Percentiles rank a stretch among this genome's conserved stretches.
phyloP scores from a whole-genome alignment of 1,284 basidiomycete genomes.

The Puccinia polysora region DNA sequence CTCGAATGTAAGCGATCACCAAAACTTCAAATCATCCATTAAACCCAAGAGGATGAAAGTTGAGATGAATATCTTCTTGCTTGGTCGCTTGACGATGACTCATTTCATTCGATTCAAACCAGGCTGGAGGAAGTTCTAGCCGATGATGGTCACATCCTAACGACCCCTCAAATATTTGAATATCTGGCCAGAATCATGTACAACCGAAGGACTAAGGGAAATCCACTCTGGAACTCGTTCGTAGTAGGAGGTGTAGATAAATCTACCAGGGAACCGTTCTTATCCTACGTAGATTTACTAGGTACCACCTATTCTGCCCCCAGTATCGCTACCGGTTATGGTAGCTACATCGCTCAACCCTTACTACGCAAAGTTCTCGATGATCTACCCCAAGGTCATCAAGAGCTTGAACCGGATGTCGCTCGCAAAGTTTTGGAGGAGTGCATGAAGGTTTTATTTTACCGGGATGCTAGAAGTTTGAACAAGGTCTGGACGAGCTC shows the following conservation, averaged over 20 bases:
- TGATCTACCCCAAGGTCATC: constrained; percentile 57
- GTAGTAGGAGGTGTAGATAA: constrained; percentile 87
- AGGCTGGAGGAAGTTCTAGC: constrained; percentile 71
- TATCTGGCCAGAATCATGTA: constrained; percentile 91
- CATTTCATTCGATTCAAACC: constrained; percentile 3
- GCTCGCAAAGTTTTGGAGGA: constrained; percentile 75
- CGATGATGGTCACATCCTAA: constrained; percentile 76
- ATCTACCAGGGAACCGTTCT: constrained; percentile 66
- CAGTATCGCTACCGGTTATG: constrained; percentile 95
- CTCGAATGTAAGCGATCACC: constrained; percentile 57
- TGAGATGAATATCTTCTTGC: background rate
- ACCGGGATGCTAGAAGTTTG: constrained; percentile 89
- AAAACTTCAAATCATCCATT: background rate
- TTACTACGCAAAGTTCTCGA: constrained; percentile 85
- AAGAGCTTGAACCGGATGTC: constrained; percentile 70
- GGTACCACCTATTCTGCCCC: constrained; percentile 91
- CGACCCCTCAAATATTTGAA: constrained; percentile 86
- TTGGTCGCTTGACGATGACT: background rate
- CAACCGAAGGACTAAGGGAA: constrained; percentile 73
- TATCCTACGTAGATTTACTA: constrained; percentile 92
- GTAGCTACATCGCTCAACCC: constrained; percentile 89
- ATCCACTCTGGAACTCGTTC: constrained; percentile 93
- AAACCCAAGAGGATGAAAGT: background rate
- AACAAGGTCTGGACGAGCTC: constrained; percentile 71
- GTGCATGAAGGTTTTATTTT: constrained; percentile 91